A percentile compares a stretch with the other conserved stretches of the same genome.
Evolutionary conservation across 2,329 filamentous ascomycete genomes (phyloP).

Genomic region (Lachnellula arida): DNA sequence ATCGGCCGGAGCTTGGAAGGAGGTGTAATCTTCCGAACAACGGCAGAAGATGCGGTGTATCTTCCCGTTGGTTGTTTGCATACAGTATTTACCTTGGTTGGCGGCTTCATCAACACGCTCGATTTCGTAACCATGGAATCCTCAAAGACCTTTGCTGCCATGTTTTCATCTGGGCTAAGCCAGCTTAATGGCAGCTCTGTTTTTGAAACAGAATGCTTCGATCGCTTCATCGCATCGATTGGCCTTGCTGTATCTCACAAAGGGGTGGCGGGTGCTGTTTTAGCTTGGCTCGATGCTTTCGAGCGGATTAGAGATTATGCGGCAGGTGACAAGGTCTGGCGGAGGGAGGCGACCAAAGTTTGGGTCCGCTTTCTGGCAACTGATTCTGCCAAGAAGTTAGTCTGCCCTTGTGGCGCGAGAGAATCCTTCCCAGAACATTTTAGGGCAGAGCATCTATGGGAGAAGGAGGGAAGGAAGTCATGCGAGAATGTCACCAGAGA

Average conservation of each 20-base stretch:
- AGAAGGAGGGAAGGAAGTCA: not conserved
- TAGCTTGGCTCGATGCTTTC: not conserved
- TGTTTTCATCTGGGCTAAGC: slow-evolving; percentile 1
- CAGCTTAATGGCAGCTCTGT: not conserved
- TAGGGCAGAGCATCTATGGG: slow-evolving; percentile 1
- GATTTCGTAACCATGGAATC: slow-evolving; percentile 12
- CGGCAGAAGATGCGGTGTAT: slow-evolving; percentile 11
- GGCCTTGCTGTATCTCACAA: not conserved
- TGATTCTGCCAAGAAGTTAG: not conserved
- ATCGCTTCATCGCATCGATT: not conserved
- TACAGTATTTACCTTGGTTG: slow-evolving; percentile 10
- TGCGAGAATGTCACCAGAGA: not conserved
- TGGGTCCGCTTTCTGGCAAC: not conserved
- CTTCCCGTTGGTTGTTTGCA: slow-evolving; percentile 15
- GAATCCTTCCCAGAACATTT: not conserved
- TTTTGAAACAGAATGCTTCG: not conserved
- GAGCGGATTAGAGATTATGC: slow-evolving; percentile 1
- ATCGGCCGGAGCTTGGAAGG: slow-evolving; percentile 11
- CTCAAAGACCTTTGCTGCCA: not conserved
- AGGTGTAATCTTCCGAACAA: slow-evolving; percentile 8
- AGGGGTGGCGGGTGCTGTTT: not conserved
- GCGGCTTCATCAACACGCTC: slow-evolving; percentile 10
- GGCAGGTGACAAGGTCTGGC: not conserved
- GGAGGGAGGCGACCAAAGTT: not conserved
- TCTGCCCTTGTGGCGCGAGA: not conserved